Base-by-base conservation (phyloP, 192 early-diverging fungal genomes). In the Spizellomyces punctatus region DNA sequence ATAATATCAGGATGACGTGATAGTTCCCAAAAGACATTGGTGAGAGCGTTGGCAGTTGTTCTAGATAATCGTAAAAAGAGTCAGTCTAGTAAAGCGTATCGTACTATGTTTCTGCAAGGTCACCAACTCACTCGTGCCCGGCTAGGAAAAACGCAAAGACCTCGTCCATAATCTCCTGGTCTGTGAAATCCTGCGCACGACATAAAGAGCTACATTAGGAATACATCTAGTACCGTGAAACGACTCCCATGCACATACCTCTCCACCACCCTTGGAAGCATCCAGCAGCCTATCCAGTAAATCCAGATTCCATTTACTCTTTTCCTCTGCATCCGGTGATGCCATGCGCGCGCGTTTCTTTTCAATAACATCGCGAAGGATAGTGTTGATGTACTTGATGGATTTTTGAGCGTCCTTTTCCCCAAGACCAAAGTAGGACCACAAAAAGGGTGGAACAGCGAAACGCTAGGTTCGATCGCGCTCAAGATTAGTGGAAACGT, bases 101-200 rank as follows among this genome's bases (percentile, higher is more conserved):
- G 27, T 36, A 2, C 3, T 36, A 36, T 36, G 1, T 36, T 36
- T 36, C 27, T 36, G 27, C 27, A 0, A 36, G 27, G 0, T 36
- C 27, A 36, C 0, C 27, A 3, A 36, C 27, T 36, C 27, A 36
- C 27, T 83, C 79, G 45, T 72, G 69, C 10, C 80, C 80, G 6
- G 82, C 82, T n/a, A 82, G 19, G 58, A 83, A 79, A 66, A 84
- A 78, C 8, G 64, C 82, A 12, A 72, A 19, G 5, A 82, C 57
- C 61, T 84, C 82, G 50, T 74, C 76, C 44, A 69, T 50, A 42
- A 84, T 71, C 63, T 84, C 82, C 17, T 74, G 67, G 16, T 74
- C 61, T 7, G 68, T 69, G 60, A 81, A 80, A 22, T 63, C 36
- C 10, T 47, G 21, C 27, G 27, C 1, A 36, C 27, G 27, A 36